These are phyloP conservation scores for Blastomyces emzantsi DNA, from an alignment of 2,329 filamentous ascomycete species.

Conservation along the genomic window DNA sequence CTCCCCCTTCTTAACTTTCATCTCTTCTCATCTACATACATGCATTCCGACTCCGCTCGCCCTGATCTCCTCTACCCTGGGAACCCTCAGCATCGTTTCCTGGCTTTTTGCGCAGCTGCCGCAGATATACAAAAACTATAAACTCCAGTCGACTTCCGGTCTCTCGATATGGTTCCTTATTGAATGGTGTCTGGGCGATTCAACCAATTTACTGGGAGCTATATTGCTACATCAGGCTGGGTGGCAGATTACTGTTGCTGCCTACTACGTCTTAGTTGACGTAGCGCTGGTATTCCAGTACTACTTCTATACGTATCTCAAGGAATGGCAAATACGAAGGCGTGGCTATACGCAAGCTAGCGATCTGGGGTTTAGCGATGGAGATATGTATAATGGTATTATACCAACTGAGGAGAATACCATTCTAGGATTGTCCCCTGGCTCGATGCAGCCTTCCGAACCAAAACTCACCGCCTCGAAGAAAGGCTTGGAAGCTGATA, in stretches of 20 bases:
- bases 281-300: conserved; percentile 54
- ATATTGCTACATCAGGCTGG: conserved; percentile 55
- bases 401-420: conserved; percentile 28
- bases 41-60: conserved; percentile 57
- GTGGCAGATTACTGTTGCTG: conserved; percentile 58
- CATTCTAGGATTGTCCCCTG: conserved; percentile 15
- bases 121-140: conserved; percentile 61
- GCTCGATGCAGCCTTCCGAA: conserved; percentile 20
- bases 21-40: conserved; percentile 52
- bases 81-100: conserved; percentile 53
- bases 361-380: conserved; percentile 22
- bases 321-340: conserved; percentile 39
- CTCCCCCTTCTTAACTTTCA: conserved; percentile 46
- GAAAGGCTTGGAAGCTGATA: conserved; percentile 19
- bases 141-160: conserved; percentile 54
- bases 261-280: conserved; percentile 59
- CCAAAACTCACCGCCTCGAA: conserved; percentile 23
- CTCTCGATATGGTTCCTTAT: conserved; percentile 56
- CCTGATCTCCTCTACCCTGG: conserved; percentile 52
- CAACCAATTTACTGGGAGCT: conserved; percentile 54
- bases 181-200: conserved; percentile 58
- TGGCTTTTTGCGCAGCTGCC: conserved; percentile 63
- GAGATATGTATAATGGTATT: conserved; percentile 30
- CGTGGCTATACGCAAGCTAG: conserved; percentile 21
- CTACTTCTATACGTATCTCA: conserved; percentile 55